phyloP scores from a whole-genome alignment of 805 yeast species.

The Dipodascus geniculatus region DNA sequence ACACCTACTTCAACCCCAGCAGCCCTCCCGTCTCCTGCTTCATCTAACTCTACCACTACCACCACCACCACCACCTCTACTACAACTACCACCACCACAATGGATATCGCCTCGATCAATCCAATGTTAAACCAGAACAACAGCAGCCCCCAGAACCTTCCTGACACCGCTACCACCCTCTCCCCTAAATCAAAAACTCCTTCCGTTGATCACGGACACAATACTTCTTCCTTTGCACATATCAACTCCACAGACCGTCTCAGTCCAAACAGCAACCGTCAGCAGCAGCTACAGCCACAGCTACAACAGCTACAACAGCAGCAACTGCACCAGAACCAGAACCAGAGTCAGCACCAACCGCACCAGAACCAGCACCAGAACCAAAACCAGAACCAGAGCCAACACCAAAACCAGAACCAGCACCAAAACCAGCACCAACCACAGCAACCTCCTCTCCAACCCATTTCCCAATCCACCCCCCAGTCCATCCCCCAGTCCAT shows the following conservation, averaged over 20 bases:
- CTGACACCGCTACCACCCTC: background rate
- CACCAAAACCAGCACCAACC: background rate
- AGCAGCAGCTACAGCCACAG: background rate
- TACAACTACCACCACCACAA: background rate
- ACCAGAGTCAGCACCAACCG: background rate
- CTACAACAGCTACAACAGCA: background rate
- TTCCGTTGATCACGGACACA: background rate
- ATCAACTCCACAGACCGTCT: background rate
- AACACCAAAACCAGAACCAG: background rate
- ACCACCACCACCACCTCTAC: background rate
- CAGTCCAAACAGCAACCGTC: background rate
- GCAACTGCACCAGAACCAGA: background rate
- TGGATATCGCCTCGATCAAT: background rate
- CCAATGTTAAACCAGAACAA: too few species aligned
- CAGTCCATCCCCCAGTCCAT: background rate
- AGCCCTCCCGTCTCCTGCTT: background rate
- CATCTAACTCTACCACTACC: background rate
- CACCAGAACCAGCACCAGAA: background rate
- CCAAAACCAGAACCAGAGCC: background rate
- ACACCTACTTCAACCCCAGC: background rate
- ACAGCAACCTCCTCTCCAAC: background rate
- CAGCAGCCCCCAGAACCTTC: background rate
- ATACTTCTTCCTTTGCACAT: background rate
- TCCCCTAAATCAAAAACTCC: background rate
- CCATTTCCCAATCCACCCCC: background rate